phyloP scores from a whole-genome alignment of 208 protist genomes.

The Phytomonas sp. region DNA sequence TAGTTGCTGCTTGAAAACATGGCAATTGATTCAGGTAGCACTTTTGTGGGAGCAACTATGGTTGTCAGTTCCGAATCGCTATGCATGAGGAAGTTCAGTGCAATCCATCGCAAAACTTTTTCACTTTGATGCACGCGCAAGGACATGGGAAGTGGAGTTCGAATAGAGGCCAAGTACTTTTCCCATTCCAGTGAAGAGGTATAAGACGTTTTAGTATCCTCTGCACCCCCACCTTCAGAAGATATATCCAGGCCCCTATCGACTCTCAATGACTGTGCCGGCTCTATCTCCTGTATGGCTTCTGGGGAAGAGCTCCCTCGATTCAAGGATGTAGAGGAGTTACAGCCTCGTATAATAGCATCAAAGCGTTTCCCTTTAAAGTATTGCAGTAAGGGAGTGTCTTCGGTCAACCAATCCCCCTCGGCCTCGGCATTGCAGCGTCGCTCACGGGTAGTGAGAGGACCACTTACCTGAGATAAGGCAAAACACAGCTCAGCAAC shows the following conservation, averaged over 20 bases:
- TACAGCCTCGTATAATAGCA: slow-evolving; percentile 32
- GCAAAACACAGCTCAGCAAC: slow-evolving; percentile 84
- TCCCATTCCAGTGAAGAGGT: slow-evolving; percentile 35
- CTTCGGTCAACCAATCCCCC: slow-evolving; percentile 39
- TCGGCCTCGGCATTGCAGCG: slow-evolving; percentile 30
- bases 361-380: slow-evolving; percentile 67
- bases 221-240: neutral
- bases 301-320: neutral
- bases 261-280: neutral
- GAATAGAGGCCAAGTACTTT: slow-evolving; percentile 38
- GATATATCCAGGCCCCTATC: neutral
- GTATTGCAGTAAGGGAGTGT: slow-evolving; percentile 56
- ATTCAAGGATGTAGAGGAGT: slow-evolving; percentile 19
- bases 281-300: slow-evolving; percentile 11
- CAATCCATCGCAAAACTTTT: slow-evolving; percentile 25
- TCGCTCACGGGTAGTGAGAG: slow-evolving; percentile 59
- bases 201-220: neutral
- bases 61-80: slow-evolving; percentile 13
- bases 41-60: slow-evolving; percentile 30
- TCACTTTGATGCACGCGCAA: slow-evolving; percentile 79
- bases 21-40: slow-evolving; percentile 19
- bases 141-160: slow-evolving; percentile 79
- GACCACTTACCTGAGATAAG: slow-evolving; percentile 47
- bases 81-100: slow-evolving; percentile 27
- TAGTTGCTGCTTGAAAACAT: slow-evolving; percentile 72